Percentiles rank a stretch among this genome's conserved stretches.
phyloP scores from a whole-genome alignment of 2,329 filamentous ascomycete species.

The Pyricularia sp. region DNA sequence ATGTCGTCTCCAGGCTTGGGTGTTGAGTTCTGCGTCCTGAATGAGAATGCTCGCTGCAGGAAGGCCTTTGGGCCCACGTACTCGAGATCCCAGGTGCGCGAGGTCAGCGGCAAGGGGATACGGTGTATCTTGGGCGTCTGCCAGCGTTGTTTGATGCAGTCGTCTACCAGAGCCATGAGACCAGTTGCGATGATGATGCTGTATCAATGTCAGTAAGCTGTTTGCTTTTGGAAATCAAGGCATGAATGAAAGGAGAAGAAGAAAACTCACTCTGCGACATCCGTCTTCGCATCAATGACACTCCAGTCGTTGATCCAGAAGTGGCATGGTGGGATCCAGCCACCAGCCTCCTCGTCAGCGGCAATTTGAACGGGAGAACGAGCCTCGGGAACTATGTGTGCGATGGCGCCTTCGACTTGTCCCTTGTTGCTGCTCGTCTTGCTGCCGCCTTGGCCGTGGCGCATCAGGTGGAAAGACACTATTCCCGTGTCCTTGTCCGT shows the following conservation, averaged over 20 bases:
- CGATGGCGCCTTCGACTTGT: constrained; percentile 44
- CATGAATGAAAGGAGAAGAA: constrained; percentile 8
- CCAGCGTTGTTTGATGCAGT: constrained; percentile 79
- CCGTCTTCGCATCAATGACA: constrained; percentile 60
- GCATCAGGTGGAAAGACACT: constrained; percentile 72
- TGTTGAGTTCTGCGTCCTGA: constrained; percentile 14
- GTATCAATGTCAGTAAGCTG: not conserved
- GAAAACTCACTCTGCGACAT: constrained; percentile 71
- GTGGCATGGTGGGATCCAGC: constrained; percentile 83
- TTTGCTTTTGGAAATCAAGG: not conserved
- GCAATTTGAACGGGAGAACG: constrained; percentile 60
- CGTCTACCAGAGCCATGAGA: constrained; percentile 78
- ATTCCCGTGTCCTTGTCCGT: constrained; percentile 58
- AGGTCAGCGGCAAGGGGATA: constrained; percentile 24
- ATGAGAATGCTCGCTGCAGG: constrained; percentile 24
- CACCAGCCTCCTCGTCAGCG: constrained; percentile 68
- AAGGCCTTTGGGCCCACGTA: constrained; percentile 24
- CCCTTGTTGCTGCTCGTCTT: not conserved
- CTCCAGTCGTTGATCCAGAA: constrained; percentile 78
- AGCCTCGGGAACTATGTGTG: constrained; percentile 76
- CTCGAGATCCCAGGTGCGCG: constrained; percentile 22
- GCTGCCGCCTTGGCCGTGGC: constrained; percentile 41
- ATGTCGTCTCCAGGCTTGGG: not conserved
- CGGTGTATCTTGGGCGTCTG: constrained; percentile 36
- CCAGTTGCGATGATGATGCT: constrained; percentile 89